Evolutionary conservation across 352 stramenopile species (phyloP), one percentile per base, ranked within the genome.

Genomic region (Phytophthora pini): DNA sequence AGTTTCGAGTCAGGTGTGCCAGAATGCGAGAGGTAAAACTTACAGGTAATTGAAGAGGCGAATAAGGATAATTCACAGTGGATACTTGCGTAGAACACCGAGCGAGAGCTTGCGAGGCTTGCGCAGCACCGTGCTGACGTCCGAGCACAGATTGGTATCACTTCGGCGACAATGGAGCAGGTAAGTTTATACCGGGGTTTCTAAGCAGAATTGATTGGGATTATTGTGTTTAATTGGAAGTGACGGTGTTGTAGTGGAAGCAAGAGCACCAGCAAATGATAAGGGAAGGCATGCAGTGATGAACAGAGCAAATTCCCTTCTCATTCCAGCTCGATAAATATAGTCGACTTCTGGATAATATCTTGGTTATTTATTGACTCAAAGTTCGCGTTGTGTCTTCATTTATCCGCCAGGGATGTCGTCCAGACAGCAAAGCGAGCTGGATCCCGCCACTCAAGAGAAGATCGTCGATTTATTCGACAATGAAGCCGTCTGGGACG

Each of bases 401-500:
- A 26, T 26, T 3, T 20, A 20, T 38, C n/a, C n/a, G 54, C 9
- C n/a, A 24, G 38, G 31, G 52, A 74, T 74, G 67, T 27, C 48
- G 38, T 46, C 44, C 34, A 27, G 27, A 15, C 36, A 50, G 20
- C 61, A 69, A 27, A 47, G 12, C 22, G 61, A 64, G 38, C 24
- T 74, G 40, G 48, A 70, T 54, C 60, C 36, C 26, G 36, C 53
- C 31, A 66, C 39, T 20, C 52, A 61, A 43, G 58, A 66, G 61
- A 70, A 76, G 36, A 53, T 83, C 24, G n/a, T 62, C n/a, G 70
- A 80, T 22, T 54, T 88, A 26, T 86, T 88, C 59, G 79, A 84
- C 48, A 82, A 86, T 50, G 77, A 88, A 48, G 56, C 60, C n/a
- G 52, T 86, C 48, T 88, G 79, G 79, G 75, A 88, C 24, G 74